Evolutionary conservation across 257 asterid genomes (phyloP).

Genomic region (Solanum verrucosum): DNA sequence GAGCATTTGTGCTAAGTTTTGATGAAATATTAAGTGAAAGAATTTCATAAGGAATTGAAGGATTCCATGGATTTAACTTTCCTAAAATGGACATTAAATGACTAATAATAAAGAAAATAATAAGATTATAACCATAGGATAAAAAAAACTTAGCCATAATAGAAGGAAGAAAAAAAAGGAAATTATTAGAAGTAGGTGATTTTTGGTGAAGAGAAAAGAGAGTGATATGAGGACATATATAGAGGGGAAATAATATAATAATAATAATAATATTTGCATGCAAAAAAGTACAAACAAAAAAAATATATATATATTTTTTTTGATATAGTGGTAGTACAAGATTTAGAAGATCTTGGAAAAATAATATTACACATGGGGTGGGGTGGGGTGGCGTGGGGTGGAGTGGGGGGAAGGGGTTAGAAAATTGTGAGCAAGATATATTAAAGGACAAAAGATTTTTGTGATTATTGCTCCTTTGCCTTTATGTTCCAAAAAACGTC

Average conservation of each 20-base stretch:
- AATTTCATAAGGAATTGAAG: conserved; percentile 13
- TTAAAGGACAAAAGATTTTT: not conserved
- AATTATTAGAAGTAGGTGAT: not conserved
- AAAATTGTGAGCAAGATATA: not conserved
- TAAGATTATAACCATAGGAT: conserved; percentile 3
- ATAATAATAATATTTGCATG: not conserved
- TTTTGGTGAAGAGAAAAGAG: not conserved
- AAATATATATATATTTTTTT: too few relatives aligned
- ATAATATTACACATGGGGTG: not conserved
- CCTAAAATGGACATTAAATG: conserved; percentile 8
- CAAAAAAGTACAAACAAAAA: not conserved
- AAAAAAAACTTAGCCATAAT: conserved; percentile 21
- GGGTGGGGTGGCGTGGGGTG: not conserved
- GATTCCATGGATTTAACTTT: conserved; percentile 12
- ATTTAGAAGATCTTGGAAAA: not conserved
- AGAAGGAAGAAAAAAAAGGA: conserved; percentile 13
- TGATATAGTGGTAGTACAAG: not conserved
- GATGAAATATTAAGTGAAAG: conserved; percentile 5
- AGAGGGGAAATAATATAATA: not conserved
- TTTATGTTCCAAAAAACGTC: not conserved
- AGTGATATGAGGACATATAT: not conserved
- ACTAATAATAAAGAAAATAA: conserved; percentile 7
- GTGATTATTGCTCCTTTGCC: not conserved
- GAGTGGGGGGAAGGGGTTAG: not conserved
- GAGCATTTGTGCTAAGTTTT: conserved; percentile 21